Percentiles rank a stretch among this genome's conserved stretches.
Conservation (phyloP, 2,329 filamentous ascomycete species). For the Eutypa lata region DNA sequence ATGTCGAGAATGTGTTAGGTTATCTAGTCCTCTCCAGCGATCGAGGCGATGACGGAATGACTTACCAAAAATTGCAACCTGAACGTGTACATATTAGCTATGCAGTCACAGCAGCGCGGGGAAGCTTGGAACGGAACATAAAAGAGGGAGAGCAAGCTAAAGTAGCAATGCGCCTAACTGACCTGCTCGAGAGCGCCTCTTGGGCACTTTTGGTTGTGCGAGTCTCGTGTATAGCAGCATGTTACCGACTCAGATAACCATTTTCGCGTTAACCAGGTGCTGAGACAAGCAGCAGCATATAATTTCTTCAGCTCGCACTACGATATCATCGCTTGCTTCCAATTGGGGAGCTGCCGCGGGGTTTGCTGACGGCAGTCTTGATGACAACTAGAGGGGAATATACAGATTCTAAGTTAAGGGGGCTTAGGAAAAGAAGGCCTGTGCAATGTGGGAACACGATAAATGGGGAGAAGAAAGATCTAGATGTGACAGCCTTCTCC, state of each 20-base stretch:
- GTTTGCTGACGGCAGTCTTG: neutral
- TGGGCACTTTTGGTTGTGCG: slow-evolving; percentile 56
- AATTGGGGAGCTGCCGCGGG: neutral
- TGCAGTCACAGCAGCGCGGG: slow-evolving; percentile 2
- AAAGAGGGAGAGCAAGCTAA: neutral
- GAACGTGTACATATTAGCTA: slow-evolving; percentile 23
- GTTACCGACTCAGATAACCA: slow-evolving; percentile 17
- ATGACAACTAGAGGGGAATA: neutral
- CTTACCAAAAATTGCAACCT: slow-evolving; percentile 54
- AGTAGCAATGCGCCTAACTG: slow-evolving; percentile 25
- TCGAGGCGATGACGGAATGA: slow-evolving; percentile 10
- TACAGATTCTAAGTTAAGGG: neutral
- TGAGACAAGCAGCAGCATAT: neutral
- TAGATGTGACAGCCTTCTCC: neutral
- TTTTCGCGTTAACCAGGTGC: slow-evolving; percentile 7
- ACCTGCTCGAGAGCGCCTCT: slow-evolving; percentile 59
- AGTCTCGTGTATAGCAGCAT: slow-evolving; percentile 60
- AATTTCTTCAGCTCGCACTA: neutral
- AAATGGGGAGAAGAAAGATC: neutral
- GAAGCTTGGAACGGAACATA: neutral
- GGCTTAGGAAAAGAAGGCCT: neutral
- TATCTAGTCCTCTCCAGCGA: slow-evolving; percentile 3
- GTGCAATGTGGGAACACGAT: neutral
- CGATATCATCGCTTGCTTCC: neutral
- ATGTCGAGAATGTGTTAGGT: slow-evolving; percentile 17